Base-by-base conservation (phyloP, 1,284 basidiomycete species). In the Omphalotus olearius region DNA sequence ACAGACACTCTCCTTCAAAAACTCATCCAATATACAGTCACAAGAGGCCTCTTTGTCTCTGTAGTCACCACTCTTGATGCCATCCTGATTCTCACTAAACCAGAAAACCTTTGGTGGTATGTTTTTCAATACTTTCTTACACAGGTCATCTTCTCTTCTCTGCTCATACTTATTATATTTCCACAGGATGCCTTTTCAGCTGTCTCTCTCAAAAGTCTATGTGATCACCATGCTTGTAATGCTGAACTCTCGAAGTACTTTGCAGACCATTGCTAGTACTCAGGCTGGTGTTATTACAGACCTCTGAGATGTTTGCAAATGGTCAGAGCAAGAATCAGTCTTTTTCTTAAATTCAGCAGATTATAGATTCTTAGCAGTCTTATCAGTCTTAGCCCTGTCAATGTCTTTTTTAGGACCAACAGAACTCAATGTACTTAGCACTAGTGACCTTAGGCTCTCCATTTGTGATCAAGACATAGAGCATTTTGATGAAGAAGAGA, bases 211-310 rank as follows among this genome's bases (percentile, higher is more conserved):
- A 23, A 50, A 50, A 16, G 43, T 50, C 4, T 50, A 50, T 35
- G 48, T 50, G 17, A 50, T 40, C n/a, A 50, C 48, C 26, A 50
- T 50, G 48, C 23, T 47, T 10, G 45, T 33, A n/a, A 47, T 47
- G 18, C 26, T 47, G 1, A 47, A 47, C 18, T 47, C 45, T n/a
- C 45, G 45, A 2, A 18, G n/a, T 3, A 18, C 14, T 13, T 36
- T 47, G n/a, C 45, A 16, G 38, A 16, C 16, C 11, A 11, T 26
- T 13, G 6, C 14, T 23, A 18, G 10, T 7, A 13, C 2, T n/a
- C n/a, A n/a, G n/a, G n/a, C n/a, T 13, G 28, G 18, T 25, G 4
- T 43, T 20, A 26, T 43, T 11, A 43, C 42, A 6, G 23, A 26
- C 20, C n/a, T 43, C 42, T 20, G 42, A 43, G 4, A 20, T 43